Percentiles rank a stretch among this genome's conserved stretches.
phyloP scores from a whole-genome alignment of 495 filamentous ascomycete species.

The Penicillium riverlandense region DNA sequence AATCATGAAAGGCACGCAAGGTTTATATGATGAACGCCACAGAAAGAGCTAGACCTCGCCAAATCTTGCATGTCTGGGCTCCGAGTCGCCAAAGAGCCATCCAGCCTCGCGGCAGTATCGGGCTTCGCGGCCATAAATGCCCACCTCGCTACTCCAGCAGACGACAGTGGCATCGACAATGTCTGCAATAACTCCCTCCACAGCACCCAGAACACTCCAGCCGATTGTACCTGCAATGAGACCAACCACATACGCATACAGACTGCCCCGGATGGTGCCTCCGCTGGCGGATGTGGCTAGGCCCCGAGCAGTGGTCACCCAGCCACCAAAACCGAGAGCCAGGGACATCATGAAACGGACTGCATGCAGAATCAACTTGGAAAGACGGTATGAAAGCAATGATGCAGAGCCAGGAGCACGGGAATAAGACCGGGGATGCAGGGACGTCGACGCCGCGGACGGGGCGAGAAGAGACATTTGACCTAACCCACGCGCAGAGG shows the following conservation, averaged over 20 bases:
- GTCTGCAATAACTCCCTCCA: constrained; percentile 86
- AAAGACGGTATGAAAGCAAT: constrained; percentile 71
- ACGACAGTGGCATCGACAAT: constrained; percentile 89
- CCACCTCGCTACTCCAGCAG: constrained; percentile 87
- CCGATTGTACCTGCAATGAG: constrained; percentile 87
- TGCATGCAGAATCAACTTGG: constrained; percentile 86
- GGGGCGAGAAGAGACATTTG: constrained; percentile 68
- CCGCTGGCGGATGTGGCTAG: constrained; percentile 47
- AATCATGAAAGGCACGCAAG: neutral
- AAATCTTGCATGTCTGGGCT: constrained; percentile 11
- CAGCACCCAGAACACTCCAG: constrained; percentile 90
- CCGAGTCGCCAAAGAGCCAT: constrained; percentile 62
- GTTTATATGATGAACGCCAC: too few relatives aligned
- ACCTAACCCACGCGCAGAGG: constrained; percentile 67
- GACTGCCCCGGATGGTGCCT: constrained; percentile 63
- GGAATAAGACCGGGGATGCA: constrained; percentile 36
- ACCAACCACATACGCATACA: constrained; percentile 93
- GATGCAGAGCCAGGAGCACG: constrained; percentile 31
- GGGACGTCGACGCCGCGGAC: constrained; percentile 50
- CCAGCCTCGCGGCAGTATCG: constrained; percentile 83
- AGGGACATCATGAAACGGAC: constrained; percentile 83
- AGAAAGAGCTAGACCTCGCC: constrained; percentile 4
- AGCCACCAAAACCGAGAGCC: constrained; percentile 88
- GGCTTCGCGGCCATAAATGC: constrained; percentile 59
- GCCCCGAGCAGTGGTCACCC: constrained; percentile 85